Conservation (phyloP, 2,329 filamentous ascomycete genomes). For the Bipolaris sorokiniana region DNA sequence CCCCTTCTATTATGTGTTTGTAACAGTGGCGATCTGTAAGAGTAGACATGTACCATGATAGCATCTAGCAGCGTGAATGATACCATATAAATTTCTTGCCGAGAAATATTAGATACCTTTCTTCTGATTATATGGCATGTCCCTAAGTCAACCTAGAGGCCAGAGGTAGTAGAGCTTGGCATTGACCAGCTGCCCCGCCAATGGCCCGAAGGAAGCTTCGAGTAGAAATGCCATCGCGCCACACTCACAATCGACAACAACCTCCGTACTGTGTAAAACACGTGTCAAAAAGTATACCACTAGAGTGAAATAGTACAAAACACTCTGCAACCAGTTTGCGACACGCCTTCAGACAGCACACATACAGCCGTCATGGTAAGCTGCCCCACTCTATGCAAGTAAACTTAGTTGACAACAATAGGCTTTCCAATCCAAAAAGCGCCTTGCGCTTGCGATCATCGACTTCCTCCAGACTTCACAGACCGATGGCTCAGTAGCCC, state of each 20-base stretch:
- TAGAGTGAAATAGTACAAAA: neutral
- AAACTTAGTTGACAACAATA: conserved; percentile 29
- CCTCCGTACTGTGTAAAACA: conserved; percentile 3
- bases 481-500: conserved; percentile 83
- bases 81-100: conserved; percentile 8
- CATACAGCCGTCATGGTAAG: conserved; percentile 39
- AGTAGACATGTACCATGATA: conserved; percentile 39
- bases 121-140: neutral
- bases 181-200: conserved; percentile 23
- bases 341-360: conserved; percentile 5
- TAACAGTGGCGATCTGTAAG: conserved; percentile 29
- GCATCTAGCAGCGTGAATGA: conserved; percentile 24
- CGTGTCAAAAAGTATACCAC: conserved; percentile 1
- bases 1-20: conserved; percentile 30
- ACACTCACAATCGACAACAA: conserved; percentile 11
- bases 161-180: conserved; percentile 17
- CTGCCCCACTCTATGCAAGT: conserved; percentile 21
- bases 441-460: conserved; percentile 94
- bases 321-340: conserved; percentile 1
- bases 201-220: conserved; percentile 35
- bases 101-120: neutral
- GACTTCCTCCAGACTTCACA: conserved; percentile 88
- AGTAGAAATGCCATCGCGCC: conserved; percentile 19
- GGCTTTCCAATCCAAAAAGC: conserved; percentile 68
- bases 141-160: neutral